Percentiles rank a stretch among this genome's conserved stretches.
Conservation (phyloP, 441 rosid species). For the Gossypium schwendimanii region DNA sequence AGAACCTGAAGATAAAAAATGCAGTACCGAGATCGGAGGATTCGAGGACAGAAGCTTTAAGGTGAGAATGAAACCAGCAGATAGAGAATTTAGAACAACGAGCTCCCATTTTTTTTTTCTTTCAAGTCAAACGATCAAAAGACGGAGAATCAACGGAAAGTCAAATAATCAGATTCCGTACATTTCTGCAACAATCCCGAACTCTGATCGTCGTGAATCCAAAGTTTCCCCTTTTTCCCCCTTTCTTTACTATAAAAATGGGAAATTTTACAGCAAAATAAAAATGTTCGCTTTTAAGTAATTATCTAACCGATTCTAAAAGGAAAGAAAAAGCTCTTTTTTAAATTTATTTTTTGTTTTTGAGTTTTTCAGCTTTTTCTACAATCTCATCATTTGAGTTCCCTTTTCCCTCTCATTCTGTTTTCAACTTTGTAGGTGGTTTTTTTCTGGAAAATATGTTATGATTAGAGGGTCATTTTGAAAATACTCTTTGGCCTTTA, state of each 20-base stretch:
- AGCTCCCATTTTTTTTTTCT: slow-evolving; percentile 37
- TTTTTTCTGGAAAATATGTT: background rate
- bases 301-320: background rate
- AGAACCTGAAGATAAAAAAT: background rate
- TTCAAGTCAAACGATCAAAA: slow-evolving; percentile 11
- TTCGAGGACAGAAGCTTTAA: slow-evolving; percentile 49
- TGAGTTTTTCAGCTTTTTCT: background rate
- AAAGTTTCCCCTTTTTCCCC: background rate
- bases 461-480: background rate
- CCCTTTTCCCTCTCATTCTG: background rate
- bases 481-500: background rate
- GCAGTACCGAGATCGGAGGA: slow-evolving; percentile 48
- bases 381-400: slow-evolving; percentile 5
- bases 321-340: background rate
- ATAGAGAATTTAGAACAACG: slow-evolving; percentile 51
- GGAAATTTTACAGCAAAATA: background rate
- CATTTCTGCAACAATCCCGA: slow-evolving; percentile 11
- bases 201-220: background rate
- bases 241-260: background rate
- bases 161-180: slow-evolving; percentile 15
- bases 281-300: background rate
- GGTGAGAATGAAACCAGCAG: slow-evolving; percentile 52
- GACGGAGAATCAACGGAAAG: background rate
- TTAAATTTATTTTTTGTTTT: background rate
- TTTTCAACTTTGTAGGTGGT: background rate